Base-by-base conservation (phyloP, 2,329 filamentous ascomycete species). In the Pseudogymnoascus sp. region DNA sequence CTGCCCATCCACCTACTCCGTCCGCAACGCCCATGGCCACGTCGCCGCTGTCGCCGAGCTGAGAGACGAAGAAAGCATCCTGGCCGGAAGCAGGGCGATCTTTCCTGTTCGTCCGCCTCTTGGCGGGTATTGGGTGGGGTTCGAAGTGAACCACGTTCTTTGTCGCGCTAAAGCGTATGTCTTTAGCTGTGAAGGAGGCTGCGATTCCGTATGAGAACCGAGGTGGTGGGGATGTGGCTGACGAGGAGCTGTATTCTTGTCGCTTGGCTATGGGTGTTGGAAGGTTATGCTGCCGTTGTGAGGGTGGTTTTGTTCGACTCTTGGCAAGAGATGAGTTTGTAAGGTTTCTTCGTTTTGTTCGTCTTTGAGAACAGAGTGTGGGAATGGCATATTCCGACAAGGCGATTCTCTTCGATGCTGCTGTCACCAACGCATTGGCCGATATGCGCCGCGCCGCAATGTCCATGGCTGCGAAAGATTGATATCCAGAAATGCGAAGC, bases 1-100 rank as follows among this genome's bases (percentile, higher is more conserved):
- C 89, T 64, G 88, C 84, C 92, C 94, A 99, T 34, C 94, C 94
- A 55, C 94, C 94, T 0, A 99, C 94, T 9, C 94, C 94, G 71
- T 99, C 94, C 59, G 92, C 91, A 21, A 99, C 83, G 15, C 90
- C 94, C 66, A 99, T 86, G 0, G 92, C 90, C 9, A 96, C 82
- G 38, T 84, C 79, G 35, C 84, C 80, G 1, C 81, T 81, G 64
- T 84, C 82, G 58, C 88, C 89, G n/a, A 96, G 77, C 21, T 85
- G 83, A 69, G 88, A 83, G 67, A 94, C 87, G 74, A 99, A 99
- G 76, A 96, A 97, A 61, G 94, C 90, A 79, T 99, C 94, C 74
- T 99, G 92, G 13, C 94, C 94, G 57, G 89, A 94, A 61, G 84
- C 86, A 57, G 87, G 89, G 21, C 88, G 83, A 71, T 68, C 45